These are phyloP conservation scores for Candida michaelii DNA, from an alignment of 805 yeast species.

Conservation along the genomic window DNA sequence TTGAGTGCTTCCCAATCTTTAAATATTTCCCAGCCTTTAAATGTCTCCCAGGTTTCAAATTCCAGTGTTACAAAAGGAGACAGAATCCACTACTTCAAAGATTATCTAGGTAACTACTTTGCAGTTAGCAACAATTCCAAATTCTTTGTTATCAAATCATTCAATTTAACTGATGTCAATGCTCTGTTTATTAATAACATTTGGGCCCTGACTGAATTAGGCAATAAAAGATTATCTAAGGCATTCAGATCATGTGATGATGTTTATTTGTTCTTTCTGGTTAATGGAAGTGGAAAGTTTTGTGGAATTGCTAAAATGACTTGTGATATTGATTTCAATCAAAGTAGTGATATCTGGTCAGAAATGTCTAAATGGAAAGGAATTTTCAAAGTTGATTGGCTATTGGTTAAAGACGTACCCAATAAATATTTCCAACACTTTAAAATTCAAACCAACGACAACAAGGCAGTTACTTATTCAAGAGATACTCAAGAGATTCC, in stretches of 20 bases:
- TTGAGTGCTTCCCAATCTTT: neutral
- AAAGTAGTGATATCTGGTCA: slow-evolving; percentile 46
- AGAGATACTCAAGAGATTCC: slow-evolving; percentile 65
- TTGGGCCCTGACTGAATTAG: slow-evolving; percentile 62
- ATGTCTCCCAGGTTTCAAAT: neutral
- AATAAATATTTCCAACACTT: slow-evolving; percentile 48
- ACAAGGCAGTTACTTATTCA: slow-evolving; percentile 54
- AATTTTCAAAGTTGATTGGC: slow-evolving; percentile 55
- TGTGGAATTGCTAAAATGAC: slow-evolving; percentile 61
- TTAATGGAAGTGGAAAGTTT: slow-evolving; percentile 56
- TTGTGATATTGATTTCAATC: slow-evolving; percentile 32
- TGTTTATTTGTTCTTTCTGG: slow-evolving; percentile 55
- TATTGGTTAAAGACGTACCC: slow-evolving; percentile 49
- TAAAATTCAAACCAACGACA: slow-evolving; percentile 44
- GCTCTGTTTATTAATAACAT: slow-evolving; percentile 49
- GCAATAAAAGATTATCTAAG: slow-evolving; percentile 50
- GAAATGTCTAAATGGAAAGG: slow-evolving; percentile 52
- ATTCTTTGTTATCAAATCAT: slow-evolving; percentile 57
- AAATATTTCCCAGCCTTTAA: neutral
- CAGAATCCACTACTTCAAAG: slow-evolving; percentile 8
- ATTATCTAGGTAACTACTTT: slow-evolving; percentile 12
- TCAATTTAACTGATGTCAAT: slow-evolving; percentile 46
- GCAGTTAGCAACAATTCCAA: slow-evolving; percentile 17
- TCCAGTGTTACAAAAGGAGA: no score
- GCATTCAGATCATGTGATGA: slow-evolving; percentile 36